Evolutionary conservation across 805 yeast species (phyloP), one percentile per base, ranked within the genome.

Genomic region (Jamesozyma jinghongensis): DNA sequence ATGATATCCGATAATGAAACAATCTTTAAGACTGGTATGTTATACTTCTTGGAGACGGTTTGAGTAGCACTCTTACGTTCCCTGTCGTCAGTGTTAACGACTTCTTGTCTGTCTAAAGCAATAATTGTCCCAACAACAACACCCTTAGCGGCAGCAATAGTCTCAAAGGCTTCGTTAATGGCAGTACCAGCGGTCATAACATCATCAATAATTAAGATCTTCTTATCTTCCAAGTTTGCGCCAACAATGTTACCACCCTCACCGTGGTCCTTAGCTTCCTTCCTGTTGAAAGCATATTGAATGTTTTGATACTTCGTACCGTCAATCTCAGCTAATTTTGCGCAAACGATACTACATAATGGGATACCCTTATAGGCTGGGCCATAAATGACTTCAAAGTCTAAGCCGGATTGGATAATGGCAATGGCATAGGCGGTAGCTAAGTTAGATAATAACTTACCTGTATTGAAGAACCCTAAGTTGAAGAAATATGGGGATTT

Each of bases 121-220:
- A 92, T 85, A 45, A 87, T 80, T 43, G 86, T 76, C 6, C 94
- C 97, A 36, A 78, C 84, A 19, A 85, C 81, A 8, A 65, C 55
- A 37, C 96, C 97, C 28, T 74, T 67, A 51, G 79, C 90, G 20
- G 66, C 64, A 3, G 54, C 63, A 52, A 90, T 86, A 54, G 92
- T 83, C 37, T 72, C 77, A 54, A 85, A 83, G 0, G 97, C 97
- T 66, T 90, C 97, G 54, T 83, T 83, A 60, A 88, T 87, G 38
- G 98, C 98, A 44, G 97, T 90, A 32, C 98, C 98, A 1, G 97
- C 97, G 45, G 97, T 90, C 80, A 90, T 88, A 31, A 92, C 97
- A 56, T 90, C 98, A 63, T 90, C 98, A 47, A 90, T 86, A 53
- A 90, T 84, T 54, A 92, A 68, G 19, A 88, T 76, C 44, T 72